These are phyloP conservation scores for Posidonia oceanica DNA, from an alignment of 116 monocot genomes.

Conservation along the genomic window DNA sequence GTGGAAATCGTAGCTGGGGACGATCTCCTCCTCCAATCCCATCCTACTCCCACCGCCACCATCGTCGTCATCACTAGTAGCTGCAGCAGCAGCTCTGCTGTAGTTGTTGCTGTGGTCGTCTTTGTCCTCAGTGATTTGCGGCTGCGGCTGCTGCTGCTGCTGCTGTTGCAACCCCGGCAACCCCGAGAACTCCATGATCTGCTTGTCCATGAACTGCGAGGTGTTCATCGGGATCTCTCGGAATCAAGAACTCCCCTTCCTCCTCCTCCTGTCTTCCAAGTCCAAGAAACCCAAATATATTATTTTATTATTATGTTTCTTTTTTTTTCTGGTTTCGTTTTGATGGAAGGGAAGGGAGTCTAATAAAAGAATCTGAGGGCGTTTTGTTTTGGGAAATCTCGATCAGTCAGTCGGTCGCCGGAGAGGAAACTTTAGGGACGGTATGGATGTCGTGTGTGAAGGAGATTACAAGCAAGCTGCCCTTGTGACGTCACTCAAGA, in stretches of 20 bases:
- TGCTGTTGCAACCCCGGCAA: conserved; percentile 10
- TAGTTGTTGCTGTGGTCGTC: conserved; percentile 7
- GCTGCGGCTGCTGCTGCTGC: conserved; percentile 15
- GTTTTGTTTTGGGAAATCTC: too few species aligned
- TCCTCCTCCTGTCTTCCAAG: too few species aligned
- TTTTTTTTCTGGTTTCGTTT: too few species aligned
- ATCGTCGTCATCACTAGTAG: not conserved
- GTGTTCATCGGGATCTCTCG: conserved; percentile 42
- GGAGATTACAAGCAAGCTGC: too few species aligned
- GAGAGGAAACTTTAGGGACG: too few species aligned
- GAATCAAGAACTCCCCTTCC: not conserved
- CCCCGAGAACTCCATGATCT: conserved; percentile 52
- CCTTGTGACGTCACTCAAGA: too few species aligned
- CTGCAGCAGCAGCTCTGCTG: not conserved
- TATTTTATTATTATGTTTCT: too few species aligned
- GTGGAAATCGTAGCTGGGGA: conserved; percentile 87
- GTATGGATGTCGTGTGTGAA: too few species aligned
- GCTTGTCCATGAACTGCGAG: conserved; percentile 81
- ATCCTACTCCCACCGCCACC: not conserved
- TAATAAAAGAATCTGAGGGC: not conserved
- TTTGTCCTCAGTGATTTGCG: conserved; percentile 29
- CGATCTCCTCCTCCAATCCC: conserved; percentile 43
- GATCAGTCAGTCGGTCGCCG: too few species aligned
- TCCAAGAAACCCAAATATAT: too few species aligned
- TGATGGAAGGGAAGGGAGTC: too few species aligned